Base-by-base conservation (phyloP, 140 eudicot genomes). In the Anethum foeniculum region DNA sequence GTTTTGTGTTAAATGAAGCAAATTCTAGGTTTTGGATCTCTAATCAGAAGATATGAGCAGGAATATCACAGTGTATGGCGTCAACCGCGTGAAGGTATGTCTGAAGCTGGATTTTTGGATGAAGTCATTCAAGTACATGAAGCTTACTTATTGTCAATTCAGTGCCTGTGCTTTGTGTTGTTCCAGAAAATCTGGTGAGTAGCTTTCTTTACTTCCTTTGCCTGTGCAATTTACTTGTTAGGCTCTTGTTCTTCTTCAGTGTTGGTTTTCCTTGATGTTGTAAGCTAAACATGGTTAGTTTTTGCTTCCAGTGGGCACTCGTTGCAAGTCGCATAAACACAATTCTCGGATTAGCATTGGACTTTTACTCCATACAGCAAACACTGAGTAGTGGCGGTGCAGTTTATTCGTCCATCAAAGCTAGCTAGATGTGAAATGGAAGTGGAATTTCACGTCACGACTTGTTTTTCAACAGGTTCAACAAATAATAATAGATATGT, bases 31-130 rank as follows among this genome's bases (percentile, higher is more conserved):
- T 14, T 75, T 47, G 14, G 79, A 47, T 75, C 19, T 75, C 43
- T 47, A 41, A 75, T 79, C 76, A 82, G 64, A 23, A 71, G 67
- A 25, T 25, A 15, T 49, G 79, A 34, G 78, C 83, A 94, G 98
- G 98, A 92, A 68, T 95, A 95, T 86, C 97, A 95, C 84, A 95
- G 97, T 64, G 99, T 98, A 79, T 93, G 98, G 99, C 85, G 93
- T 67, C 98, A 96, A 80, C 84, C 91, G 72, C 89, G 99, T 79
- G 93, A 96, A 83, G 97, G 98, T 78, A 88, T 95, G 90, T 88
- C 96, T 23, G 87, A 91, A 60, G 99, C 99, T 78, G 90, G 89
- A 85, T 91, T 97, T 72, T 87, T 93, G 68, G 99, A 93, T 84
- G 99, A 93, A 90, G 99, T 89, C 71, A 91, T 95, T 73, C 93